These are phyloP conservation scores for Phaeotremella fagi DNA, from an alignment of 768 basidiomycete species.

Conservation along the genomic window DNA sequence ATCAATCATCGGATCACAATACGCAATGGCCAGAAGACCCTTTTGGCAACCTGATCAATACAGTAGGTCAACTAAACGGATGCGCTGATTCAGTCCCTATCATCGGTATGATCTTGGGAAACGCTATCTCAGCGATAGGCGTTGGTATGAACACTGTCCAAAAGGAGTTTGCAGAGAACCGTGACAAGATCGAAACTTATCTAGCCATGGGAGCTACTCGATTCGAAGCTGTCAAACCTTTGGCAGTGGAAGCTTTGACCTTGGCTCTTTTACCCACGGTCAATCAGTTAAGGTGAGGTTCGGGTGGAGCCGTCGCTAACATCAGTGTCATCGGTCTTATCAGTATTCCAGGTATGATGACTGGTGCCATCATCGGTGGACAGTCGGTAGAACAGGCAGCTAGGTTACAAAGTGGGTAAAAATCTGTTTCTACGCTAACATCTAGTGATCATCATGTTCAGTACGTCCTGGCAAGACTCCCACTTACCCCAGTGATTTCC, in stretches of 20 bases:
- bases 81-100: constrained; percentile 59
- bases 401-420: constrained; percentile 60
- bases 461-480: constrained; percentile 13
- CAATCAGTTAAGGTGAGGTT: constrained; percentile 67
- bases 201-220: constrained; percentile 80
- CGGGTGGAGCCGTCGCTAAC: neutral
- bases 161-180: constrained; percentile 72
- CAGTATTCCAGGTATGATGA: constrained; percentile 68
- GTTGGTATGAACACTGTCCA: constrained; percentile 63
- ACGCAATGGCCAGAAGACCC: constrained; percentile 68
- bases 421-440: neutral
- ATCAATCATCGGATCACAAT: constrained; percentile 68
- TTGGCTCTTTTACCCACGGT: constrained; percentile 74
- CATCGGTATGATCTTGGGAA: constrained; percentile 80
- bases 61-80: constrained; percentile 53
- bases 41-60: constrained; percentile 83
- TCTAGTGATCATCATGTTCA: constrained; percentile 87
- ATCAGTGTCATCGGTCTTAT: constrained; percentile 49
- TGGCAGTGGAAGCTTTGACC: constrained; percentile 71
- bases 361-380: constrained; percentile 81
- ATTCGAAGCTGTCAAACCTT: constrained; percentile 74
- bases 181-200: constrained; percentile 78
- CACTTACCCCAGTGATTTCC: constrained; percentile 59
- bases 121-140: constrained; percentile 69
- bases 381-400: constrained; percentile 79